Base-by-base conservation (phyloP, 352 stramenopile species). In the Phytopythium litorale region DNA sequence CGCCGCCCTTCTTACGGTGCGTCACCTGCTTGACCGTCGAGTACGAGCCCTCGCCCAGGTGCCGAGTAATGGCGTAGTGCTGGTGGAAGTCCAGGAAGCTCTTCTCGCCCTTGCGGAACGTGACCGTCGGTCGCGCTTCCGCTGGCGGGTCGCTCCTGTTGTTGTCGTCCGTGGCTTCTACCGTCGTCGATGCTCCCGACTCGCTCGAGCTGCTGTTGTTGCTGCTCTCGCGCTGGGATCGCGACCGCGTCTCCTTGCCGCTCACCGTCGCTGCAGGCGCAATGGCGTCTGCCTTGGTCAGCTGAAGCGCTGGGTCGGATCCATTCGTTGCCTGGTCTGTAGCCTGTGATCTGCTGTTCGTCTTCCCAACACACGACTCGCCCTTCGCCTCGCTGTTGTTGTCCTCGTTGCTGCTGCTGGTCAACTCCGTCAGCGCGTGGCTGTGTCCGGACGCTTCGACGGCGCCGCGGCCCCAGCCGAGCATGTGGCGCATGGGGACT, bases 1-100 rank as follows among this genome's bases (percentile, higher is more conserved):
- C 71, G 0, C 81, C 83, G 33, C 84, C 84, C 64, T 86, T 87
- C 62, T 79, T 87, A 51, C 84, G 81, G 58, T 92, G 84, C 11
- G 83, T 95, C 46, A 95, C 86, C 64, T 92, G 81, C 75, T 95
- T 95, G 19, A 95, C 86, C 0, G 82, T 91, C 66, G 86, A 95
- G 72, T 95, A 95, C 62, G 86, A 95, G 35, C 86, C 86, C 69
- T 93, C 83, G n/a, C 86, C 86, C 16, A 95, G 61, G 64, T 95
- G 81, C 35, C 80, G 69, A 23, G 79, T 86, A 66, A 95, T 90
- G 35, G 80, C 71, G 57, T 93, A 95, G 63, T 88, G 79, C 51
- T 92, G 81, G 54, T 93, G 80, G 56, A 95, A 95, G 43, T 88
- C 81, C n/a, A 93, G 56, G 46, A 89, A 91, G 53, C 78, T 89